Base-by-base conservation (phyloP, 352 stramenopile genomes). In the Stramenopiles sp. region DNA sequence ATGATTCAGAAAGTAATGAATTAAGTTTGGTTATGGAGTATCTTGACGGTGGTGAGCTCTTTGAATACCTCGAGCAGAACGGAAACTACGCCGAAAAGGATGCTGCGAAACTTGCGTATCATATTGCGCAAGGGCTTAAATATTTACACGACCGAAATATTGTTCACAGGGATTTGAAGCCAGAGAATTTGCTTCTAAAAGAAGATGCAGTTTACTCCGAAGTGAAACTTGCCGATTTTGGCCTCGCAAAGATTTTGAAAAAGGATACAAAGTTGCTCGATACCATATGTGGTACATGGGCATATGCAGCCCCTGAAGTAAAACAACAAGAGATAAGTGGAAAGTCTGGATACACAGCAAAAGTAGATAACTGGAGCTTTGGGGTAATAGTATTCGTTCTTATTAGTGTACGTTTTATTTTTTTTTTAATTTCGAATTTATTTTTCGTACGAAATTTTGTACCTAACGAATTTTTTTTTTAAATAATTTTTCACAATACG, bases 221-320 rank as follows among this genome's bases (percentile, higher is more conserved):
- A 3, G 23, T 45, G 2, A 48, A 48, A 23, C 23, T 48, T 24
- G 44, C 41, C 1, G 44, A 48, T 38, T 48, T 48, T 34, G 44
- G 44, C 2, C 23, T 48, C 28, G 37, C 28, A 24, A 35, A 48
- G 40, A 24, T 41, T 28, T 26, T 48, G 18, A 12, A 23, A 2
- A 10, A 10, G 17, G 7, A 17, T 5, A 19, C 28, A 10, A 21
- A 26, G 38, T 21, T 41, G 36, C 19, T 45, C 5, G 5, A 3
- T 17, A 42, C 32, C 8, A 38, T 42, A 8, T 42, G 37, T 10
- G 37, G 37, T 4, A 42, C 37, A 4, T 42, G 37, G 37, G 37
- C 37, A 8, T 42, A 42, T 38, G 37, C 37, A 8, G 37, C 37
- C 4, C 37, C 37, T 41, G 37, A 42, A 42, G 41, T 42, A 29